Base-by-base conservation (phyloP, 164 flowering plant genomes). In the Aristolochia californica region DNA sequence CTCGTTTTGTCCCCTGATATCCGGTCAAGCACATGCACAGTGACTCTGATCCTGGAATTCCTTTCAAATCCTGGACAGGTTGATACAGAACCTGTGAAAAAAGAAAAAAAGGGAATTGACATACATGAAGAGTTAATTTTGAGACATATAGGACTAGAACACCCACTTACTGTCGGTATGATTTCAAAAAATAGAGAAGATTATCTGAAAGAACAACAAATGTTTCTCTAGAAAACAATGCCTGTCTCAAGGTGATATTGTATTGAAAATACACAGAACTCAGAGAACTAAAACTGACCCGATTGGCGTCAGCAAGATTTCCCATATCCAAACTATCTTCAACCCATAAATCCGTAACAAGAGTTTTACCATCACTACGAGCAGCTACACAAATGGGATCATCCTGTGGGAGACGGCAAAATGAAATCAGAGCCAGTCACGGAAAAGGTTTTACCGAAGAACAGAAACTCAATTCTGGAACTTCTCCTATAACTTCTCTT, bases 11-110 rank as follows among this genome's bases (percentile, higher is more conserved):
- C 30, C 83, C 74, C 52, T 78, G 97, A 65, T 94, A 94, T 53
- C 99, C 99, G 60, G 99, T 90, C 77, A 90, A 78, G 75, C 97
- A 90, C 30, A 88, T 60, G 54, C 77, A 55, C 53, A 87, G 45
- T 45, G 69, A 66, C 61, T 84, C 74, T 38, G 95, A 85, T 60
- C 91, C 89, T 0, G 82, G 85, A 51, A 90, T 88, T 43, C 99
- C 99, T 70, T 80, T 75, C 70, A 82, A 64, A 75, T 85, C 93
- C 64, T 68, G 81, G 17, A 72, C 67, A 34, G 99, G 99, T 55
- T 83, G 72, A 67, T 87, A 90, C 66, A 90, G 66, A 55, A 85
- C 56, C 99, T 93, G 80, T 34, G 27, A 54, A 61, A 20, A 24
- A 61, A 43, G 1, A 45, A 57, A 57, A 2, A 23, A 0, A 58